phyloP scores from a whole-genome alignment of 2,329 filamentous ascomycete genomes.

The Pseudonectria foliicola region DNA sequence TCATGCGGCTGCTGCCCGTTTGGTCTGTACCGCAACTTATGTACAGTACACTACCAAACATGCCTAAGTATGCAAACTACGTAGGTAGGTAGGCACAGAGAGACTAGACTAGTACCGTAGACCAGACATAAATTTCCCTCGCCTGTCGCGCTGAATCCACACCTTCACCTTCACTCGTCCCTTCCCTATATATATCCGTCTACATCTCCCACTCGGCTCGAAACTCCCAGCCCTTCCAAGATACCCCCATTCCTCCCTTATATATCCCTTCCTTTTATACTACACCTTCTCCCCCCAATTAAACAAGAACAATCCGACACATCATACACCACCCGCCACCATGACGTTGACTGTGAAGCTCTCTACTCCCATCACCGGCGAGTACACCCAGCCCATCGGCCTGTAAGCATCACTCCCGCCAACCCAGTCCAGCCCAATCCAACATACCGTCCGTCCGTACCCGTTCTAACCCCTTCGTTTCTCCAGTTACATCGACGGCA shows the following conservation, averaged over 20 bases:
- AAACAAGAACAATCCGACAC: constrained; percentile 9
- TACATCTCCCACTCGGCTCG: constrained; percentile 11
- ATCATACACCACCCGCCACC: constrained; percentile 20
- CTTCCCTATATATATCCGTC: constrained; percentile 2
- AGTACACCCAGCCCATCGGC: constrained; percentile 53
- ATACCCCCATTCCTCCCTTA: constrained; percentile 6
- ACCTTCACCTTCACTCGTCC: constrained; percentile 15
- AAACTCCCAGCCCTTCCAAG: constrained; percentile 2
- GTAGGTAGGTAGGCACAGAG: too few relatives aligned
- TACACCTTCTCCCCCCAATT: constrained; percentile 9
- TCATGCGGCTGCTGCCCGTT: too few relatives aligned
- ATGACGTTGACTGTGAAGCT: constrained; percentile 52
- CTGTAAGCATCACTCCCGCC: constrained; percentile 39
- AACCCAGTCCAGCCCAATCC: background rate
- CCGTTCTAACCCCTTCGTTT: constrained; percentile 13
- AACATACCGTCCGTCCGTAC: background rate
- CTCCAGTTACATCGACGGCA: constrained; percentile 80
- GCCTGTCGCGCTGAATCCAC: constrained; percentile 5
- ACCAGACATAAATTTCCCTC: constrained; percentile 18
- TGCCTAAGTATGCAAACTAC: constrained; percentile 14
- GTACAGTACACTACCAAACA: too few relatives aligned
- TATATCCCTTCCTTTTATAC: constrained; percentile 12
- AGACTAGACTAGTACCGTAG: too few relatives aligned
- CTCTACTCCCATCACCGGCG: constrained; percentile 59
- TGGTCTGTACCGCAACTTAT: too few relatives aligned